Conservation (phyloP, 176 grass and related monocot genomes). For the Themeda triandra region DNA sequence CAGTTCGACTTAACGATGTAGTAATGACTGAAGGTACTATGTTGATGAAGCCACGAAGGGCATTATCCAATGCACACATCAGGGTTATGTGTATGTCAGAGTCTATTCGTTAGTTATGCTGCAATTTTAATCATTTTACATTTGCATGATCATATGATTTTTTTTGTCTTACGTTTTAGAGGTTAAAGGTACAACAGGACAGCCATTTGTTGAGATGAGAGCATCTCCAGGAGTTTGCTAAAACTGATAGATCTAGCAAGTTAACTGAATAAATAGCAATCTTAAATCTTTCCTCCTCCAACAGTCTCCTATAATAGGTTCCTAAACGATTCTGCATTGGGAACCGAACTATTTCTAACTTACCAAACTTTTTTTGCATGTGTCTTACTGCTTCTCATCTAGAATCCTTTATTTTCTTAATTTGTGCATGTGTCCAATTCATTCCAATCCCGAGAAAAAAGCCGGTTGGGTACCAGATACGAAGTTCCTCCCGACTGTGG, state of each 20-base stretch:
- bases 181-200: background rate
- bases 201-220: background rate
- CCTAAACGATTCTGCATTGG: too few relatives aligned
- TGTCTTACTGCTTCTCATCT: background rate
- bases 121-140: background rate
- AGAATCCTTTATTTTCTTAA: background rate
- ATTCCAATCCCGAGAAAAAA: background rate
- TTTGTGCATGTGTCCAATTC: background rate
- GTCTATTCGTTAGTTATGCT: background rate
- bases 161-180: background rate
- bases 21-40: background rate
- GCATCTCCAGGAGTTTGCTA: too few relatives aligned
- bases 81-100: background rate
- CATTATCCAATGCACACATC: background rate
- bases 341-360: background rate
- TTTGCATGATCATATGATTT: background rate
- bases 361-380: background rate
- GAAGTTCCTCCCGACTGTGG: background rate
- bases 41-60: background rate
- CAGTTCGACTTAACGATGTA: background rate
- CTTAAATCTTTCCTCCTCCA: too few relatives aligned
- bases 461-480: background rate
- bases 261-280: too few relatives aligned
- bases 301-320: too few relatives aligned
- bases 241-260: too few relatives aligned